A percentile compares a stretch with the other conserved stretches of the same genome.
phyloP scores from a whole-genome alignment of 495 filamentous ascomycete genomes.

The Tuber borchii region DNA sequence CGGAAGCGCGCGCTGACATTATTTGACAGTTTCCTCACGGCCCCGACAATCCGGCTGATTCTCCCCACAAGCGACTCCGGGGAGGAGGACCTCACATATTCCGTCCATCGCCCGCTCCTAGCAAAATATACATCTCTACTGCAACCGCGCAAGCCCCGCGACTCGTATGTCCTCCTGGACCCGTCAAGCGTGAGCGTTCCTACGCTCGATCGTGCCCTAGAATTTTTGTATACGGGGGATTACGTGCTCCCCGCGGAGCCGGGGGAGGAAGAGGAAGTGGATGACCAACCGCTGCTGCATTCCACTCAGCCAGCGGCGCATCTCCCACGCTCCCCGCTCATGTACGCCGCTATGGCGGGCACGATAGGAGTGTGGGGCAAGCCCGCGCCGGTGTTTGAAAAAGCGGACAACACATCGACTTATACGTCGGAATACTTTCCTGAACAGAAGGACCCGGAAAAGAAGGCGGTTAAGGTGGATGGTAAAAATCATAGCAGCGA shows the following conservation, averaged over 20 bases:
- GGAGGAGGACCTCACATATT: conserved; percentile 31
- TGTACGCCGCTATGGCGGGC: conserved; percentile 30
- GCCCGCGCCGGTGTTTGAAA: conserved; percentile 25
- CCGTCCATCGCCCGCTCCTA: conserved; percentile 32
- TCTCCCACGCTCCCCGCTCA: conserved; percentile 29
- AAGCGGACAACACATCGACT: conserved; percentile 20
- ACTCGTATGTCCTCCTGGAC: conserved; percentile 22
- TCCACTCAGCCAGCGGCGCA: conserved; percentile 21
- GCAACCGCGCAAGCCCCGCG: conserved; percentile 19
- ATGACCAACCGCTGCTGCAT: conserved; percentile 12
- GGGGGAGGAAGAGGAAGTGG: conserved; percentile 14
- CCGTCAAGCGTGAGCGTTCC: conserved; percentile 16
- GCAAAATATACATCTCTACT: conserved; percentile 27
- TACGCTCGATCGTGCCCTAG: conserved; percentile 26
- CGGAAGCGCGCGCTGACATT: background rate
- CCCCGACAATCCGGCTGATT: conserved; percentile 30
- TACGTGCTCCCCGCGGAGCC: conserved; percentile 22
- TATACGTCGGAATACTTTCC: conserved; percentile 27
- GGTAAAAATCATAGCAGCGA: background rate
- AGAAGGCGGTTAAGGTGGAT: background rate
- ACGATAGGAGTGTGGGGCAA: conserved; percentile 33
- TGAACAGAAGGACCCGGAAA: background rate
- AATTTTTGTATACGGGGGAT: conserved; percentile 31
- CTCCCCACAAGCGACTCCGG: conserved; percentile 11
- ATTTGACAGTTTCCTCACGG: conserved; percentile 27